These are phyloP conservation scores for Candida awuae DNA, from an alignment of 805 yeast genomes.

Conservation along the genomic window DNA sequence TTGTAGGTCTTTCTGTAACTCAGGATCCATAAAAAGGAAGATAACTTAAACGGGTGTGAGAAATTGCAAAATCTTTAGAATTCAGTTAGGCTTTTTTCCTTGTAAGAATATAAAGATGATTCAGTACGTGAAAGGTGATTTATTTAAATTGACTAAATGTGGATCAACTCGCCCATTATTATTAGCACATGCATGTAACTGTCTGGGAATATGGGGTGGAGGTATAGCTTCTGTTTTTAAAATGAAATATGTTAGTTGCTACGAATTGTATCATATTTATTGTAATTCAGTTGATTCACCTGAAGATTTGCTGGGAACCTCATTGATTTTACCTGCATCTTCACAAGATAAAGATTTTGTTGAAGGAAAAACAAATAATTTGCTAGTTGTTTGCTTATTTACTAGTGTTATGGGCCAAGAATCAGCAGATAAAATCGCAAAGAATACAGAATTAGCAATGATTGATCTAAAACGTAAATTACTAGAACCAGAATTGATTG, in stretches of 20 bases:
- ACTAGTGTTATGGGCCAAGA: conserved; percentile 55
- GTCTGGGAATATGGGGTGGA: conserved; percentile 77
- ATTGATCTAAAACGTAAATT: conserved; percentile 37
- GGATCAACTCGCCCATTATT: conserved; percentile 30
- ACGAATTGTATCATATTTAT: conserved; percentile 36
- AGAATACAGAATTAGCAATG: conserved; percentile 44
- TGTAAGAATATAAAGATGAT: conserved; percentile 17
- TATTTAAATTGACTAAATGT: conserved; percentile 34
- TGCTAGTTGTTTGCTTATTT: conserved; percentile 58
- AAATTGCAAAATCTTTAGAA: too few relatives aligned
- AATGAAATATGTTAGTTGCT: conserved; percentile 48
- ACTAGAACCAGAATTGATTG: conserved; percentile 10
- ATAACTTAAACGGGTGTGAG: too few relatives aligned
- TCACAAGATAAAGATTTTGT: conserved; percentile 28
- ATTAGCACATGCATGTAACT: conserved; percentile 74
- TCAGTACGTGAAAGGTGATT: conserved; percentile 48
- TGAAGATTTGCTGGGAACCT: conserved; percentile 43
- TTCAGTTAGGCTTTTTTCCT: not conserved
- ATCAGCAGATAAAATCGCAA: conserved; percentile 38
- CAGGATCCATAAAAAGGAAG: conserved; percentile 16
- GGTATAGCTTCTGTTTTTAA: conserved; percentile 65
- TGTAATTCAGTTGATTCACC: conserved; percentile 29
- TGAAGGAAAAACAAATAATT: conserved; percentile 18
- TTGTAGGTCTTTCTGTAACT: conserved; percentile 10
- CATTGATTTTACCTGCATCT: conserved; percentile 36